Evolutionary conservation across 495 filamentous ascomycete species (phyloP), one percentile per base, ranked within the genome.

Genomic region (Trichoderma reesei): DNA sequence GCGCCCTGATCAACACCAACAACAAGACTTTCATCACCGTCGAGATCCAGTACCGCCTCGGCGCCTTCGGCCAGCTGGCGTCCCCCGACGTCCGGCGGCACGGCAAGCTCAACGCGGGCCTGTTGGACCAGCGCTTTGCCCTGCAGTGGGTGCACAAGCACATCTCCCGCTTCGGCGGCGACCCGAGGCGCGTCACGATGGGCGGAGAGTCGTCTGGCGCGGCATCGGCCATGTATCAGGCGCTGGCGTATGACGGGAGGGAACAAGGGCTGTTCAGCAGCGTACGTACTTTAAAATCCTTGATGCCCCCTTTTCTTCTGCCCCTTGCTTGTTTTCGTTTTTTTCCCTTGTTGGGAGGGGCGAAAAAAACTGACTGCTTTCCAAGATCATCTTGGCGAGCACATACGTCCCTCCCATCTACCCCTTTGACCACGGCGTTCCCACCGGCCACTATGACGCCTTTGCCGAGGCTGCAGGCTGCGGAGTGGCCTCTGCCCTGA

Each of bases 91-190:
- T 56, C 20, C 51, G 13, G 9, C 51, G 13, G 5, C 64, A 68
- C 60, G 87, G 86, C 3, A 78, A 74, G 5, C 77, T 82, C 33
- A 92, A 92, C 65, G 80, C 81, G 1, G 89, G 84, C 0, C 76
- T 92, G 5, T 72, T 80, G 34, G 89, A 92, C 69, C 89, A 91
- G 70, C 78, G 82, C 2, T 76, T 87, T 41, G 88, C 86, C 11
- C 76, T 92, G 18, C 72, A 90, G 64, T 91, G 89, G 89, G 81
- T 91, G n/a, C 82, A 89, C 65, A 76, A 83, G 63, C 76, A 90
- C 67, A 90, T 91, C 65, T 71, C 75, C 61, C 75, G 80, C 4
- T 91, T 92, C 67, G 88, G 88, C 4, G 89, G 89, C 13, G 85
- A 92, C 69, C 79, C 83, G 3, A 67, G 71, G 31, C 74, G 79